These are phyloP conservation scores for Colletotrichum magnum DNA, from an alignment of 2,329 filamentous ascomycete species.

Conservation along the genomic window DNA sequence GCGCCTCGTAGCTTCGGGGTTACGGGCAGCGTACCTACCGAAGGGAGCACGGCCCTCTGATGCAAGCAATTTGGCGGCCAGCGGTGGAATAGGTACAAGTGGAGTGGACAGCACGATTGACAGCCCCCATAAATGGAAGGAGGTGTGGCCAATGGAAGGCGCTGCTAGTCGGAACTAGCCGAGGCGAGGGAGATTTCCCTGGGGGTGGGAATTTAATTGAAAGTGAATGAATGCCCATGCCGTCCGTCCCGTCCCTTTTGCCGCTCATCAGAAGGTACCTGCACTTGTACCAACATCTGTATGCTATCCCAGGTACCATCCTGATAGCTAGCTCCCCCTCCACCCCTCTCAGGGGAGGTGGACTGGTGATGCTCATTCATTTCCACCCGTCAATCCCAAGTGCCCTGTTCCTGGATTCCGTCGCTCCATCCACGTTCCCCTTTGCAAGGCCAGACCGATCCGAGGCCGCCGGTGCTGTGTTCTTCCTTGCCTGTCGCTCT, in stretches of 20 bases:
- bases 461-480: not conserved
- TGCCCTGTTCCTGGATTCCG: slow-evolving; percentile 40
- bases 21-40: not conserved
- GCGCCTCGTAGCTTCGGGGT: slow-evolving; percentile 26
- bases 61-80: slow-evolving; percentile 25
- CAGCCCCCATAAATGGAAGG: not conserved
- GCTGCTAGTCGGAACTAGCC: slow-evolving; percentile 19
- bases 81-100: not conserved
- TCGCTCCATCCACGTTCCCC: slow-evolving; percentile 19
- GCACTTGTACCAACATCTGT: too few species aligned
- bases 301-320: too few species aligned
- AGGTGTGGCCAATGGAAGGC: not conserved
- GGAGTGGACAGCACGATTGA: not conserved
- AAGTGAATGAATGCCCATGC: slow-evolving; percentile 15
- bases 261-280: too few species aligned
- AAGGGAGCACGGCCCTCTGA: slow-evolving; percentile 27
- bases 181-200: slow-evolving; percentile 24
- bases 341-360: too few species aligned
- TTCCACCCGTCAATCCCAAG: slow-evolving; percentile 32
- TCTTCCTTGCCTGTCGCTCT: not conserved
- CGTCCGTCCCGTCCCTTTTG: too few species aligned
- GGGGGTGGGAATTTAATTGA: slow-evolving; percentile 23
- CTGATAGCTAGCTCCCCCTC: too few species aligned
- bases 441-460: slow-evolving; percentile 1
- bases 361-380: slow-evolving; percentile 37